phyloP scores from a whole-genome alignment of 768 basidiomycete genomes.

The Asterophora parasitica region DNA sequence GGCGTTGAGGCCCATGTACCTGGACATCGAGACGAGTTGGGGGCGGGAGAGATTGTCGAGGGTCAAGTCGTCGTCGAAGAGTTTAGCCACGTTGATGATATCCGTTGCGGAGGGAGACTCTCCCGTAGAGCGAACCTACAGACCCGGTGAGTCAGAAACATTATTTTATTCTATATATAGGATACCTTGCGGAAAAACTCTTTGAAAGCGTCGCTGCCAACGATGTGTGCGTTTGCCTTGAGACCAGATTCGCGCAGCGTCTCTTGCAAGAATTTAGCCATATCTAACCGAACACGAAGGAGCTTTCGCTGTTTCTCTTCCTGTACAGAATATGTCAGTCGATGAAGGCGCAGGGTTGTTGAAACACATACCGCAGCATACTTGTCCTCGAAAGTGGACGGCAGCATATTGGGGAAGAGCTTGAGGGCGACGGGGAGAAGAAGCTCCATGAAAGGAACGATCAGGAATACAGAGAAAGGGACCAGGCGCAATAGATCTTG shows the following conservation, averaged over 20 bases:
- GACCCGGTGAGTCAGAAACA: neutral
- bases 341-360: neutral
- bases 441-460: slow-evolving; percentile 98
- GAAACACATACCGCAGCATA: slow-evolving; percentile 66
- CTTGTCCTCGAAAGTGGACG: slow-evolving; percentile 97
- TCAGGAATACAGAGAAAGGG: slow-evolving; percentile 90
- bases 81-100: slow-evolving; percentile 89
- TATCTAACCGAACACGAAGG: slow-evolving; percentile 89
- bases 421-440: slow-evolving; percentile 94
- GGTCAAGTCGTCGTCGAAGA: slow-evolving; percentile 97
- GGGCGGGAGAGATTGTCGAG: slow-evolving; percentile 97
- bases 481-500: slow-evolving; percentile 89
- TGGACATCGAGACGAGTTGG: slow-evolving; percentile 95
- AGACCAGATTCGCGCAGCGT: slow-evolving; percentile 92
- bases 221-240: slow-evolving; percentile 88
- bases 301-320: slow-evolving; percentile 97
- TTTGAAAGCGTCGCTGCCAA: slow-evolving; percentile 94
- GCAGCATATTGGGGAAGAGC: slow-evolving; percentile 98
- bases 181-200: slow-evolving; percentile 96
- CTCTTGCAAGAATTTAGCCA: slow-evolving; percentile 99
- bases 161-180: no score
- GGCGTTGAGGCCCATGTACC: slow-evolving; percentile 97
- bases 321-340: slow-evolving; percentile 32
- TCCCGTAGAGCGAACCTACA: slow-evolving; percentile 86
- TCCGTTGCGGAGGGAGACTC: slow-evolving; percentile 88